These are phyloP conservation scores for Paraphoma chrysanthemicola DNA, from an alignment of 2,329 filamentous ascomycete genomes.

Conservation along the genomic window DNA sequence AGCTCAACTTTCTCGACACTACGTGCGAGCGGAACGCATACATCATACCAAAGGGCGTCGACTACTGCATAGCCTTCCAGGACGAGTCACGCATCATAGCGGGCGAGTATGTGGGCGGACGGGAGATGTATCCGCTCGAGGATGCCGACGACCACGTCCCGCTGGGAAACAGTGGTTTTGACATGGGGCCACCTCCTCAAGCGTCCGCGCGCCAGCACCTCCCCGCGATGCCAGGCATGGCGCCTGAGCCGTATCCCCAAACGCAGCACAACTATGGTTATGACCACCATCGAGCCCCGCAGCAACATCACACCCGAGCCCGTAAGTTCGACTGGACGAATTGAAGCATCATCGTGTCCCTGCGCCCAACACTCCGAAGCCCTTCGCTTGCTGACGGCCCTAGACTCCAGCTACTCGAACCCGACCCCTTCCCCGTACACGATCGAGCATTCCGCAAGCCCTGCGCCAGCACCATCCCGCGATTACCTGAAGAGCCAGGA, in stretches of 20 bases:
- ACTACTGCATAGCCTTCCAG: conserved; percentile 78
- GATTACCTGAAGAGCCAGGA: conserved; percentile 76
- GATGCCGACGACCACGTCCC: conserved; percentile 32
- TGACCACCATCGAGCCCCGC: conserved; percentile 36
- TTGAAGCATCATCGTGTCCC: background rate
- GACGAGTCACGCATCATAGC: conserved; percentile 92
- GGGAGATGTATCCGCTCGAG: conserved; percentile 72
- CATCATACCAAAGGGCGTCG: conserved; percentile 51
- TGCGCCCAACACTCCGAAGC: background rate
- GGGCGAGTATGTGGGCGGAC: conserved; percentile 84
- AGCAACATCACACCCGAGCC: conserved; percentile 28
- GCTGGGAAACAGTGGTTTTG: conserved; percentile 35
- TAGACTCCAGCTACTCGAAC: conserved; percentile 35
- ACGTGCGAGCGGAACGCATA: conserved; percentile 72
- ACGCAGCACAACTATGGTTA: conserved; percentile 48
- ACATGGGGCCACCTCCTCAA: conserved; percentile 35
- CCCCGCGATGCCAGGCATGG: conserved; percentile 59
- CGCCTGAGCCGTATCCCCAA: conserved; percentile 56
- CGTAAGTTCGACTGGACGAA: conserved; percentile 19
- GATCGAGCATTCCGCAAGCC: conserved; percentile 32
- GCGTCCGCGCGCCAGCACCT: conserved; percentile 56
- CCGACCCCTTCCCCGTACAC: conserved; percentile 32
- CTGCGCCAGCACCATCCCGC: conserved; percentile 46
- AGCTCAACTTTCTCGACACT: conserved; percentile 90
- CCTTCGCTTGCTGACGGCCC: conserved; percentile 11